A percentile compares a stretch with the other conserved stretches of the same genome.
These are phyloP conservation scores for Ceratonia siliqua DNA, from an alignment of 306 rosid species.

Conservation along the genomic window DNA sequence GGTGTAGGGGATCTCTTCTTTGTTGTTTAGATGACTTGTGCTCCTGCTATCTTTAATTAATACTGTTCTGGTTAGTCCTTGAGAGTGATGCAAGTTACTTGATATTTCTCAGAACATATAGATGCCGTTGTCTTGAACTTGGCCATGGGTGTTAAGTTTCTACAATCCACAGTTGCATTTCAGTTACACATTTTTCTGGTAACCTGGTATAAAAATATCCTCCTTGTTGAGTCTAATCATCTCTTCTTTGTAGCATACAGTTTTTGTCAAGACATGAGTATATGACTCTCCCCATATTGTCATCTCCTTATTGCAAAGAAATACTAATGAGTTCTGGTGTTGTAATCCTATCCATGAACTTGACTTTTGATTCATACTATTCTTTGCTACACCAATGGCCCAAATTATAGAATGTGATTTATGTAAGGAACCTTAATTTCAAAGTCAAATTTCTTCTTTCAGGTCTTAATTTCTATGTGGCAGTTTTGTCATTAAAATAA, in stretches of 20 bases:
- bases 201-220: background rate
- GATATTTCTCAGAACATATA: conserved; percentile 11
- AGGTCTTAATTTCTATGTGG: background rate
- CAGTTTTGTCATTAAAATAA: too few relatives aligned
- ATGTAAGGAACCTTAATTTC: too few relatives aligned
- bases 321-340: background rate
- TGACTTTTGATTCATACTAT: background rate
- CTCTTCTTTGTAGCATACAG: conserved; percentile 14
- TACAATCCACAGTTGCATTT: background rate
- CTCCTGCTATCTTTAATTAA: conserved; percentile 9
- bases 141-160: conserved; percentile 20
- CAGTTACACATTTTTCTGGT: background rate
- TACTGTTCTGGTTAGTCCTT: conserved; percentile 20
- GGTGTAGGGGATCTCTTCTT: conserved; percentile 15
- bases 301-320: conserved; percentile 11
- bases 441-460: background rate
- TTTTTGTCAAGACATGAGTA: background rate
- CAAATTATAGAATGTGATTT: background rate
- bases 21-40: conserved; percentile 10
- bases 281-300: too few relatives aligned
- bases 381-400: background rate
- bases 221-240: background rate
- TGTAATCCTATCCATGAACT: conserved; percentile 1
- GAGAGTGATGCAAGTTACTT: background rate
- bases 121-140: conserved; percentile 1